Conservation (phyloP, 345 rosid genomes). For the Triadica sebifera region DNA sequence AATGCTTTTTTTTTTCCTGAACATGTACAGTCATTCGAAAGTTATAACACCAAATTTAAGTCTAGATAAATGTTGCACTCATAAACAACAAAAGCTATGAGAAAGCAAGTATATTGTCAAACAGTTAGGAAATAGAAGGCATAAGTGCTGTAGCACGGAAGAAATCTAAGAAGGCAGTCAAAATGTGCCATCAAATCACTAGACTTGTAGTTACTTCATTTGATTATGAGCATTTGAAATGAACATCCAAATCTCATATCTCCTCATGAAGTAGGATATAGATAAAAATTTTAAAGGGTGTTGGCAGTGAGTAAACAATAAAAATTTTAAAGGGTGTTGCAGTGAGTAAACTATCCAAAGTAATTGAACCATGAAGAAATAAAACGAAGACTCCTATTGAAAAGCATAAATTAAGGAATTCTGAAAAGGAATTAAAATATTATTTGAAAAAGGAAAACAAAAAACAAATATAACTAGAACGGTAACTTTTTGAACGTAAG, state of each 20-base stretch:
- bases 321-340: slow-evolving; percentile 13
- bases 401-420: slow-evolving; percentile 28
- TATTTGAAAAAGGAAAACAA: slow-evolving; percentile 20
- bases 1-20: too few relatives aligned
- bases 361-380: slow-evolving; percentile 27
- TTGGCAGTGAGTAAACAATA: neutral
- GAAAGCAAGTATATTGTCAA: neutral
- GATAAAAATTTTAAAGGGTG: neutral
- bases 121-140: neutral
- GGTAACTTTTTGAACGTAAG: slow-evolving; percentile 37
- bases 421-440: slow-evolving; percentile 29
- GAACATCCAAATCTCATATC: neutral
- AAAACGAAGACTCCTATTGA: slow-evolving; percentile 18
- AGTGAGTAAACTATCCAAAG: slow-evolving; percentile 10
- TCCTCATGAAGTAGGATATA: neutral
- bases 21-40: neutral
- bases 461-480: slow-evolving; percentile 34
- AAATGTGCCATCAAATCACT: neutral
- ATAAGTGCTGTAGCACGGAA: neutral
- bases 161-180: neutral
- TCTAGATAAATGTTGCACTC: neutral
- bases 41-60: neutral
- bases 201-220: slow-evolving; percentile 13
- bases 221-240: slow-evolving; percentile 9
- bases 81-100: slow-evolving; percentile 1